A percentile compares a stretch with the other conserved stretches of the same genome.
Evolutionary conservation across 2,329 filamentous ascomycete genomes (phyloP).

Genomic region (Penicillium polonicum): DNA sequence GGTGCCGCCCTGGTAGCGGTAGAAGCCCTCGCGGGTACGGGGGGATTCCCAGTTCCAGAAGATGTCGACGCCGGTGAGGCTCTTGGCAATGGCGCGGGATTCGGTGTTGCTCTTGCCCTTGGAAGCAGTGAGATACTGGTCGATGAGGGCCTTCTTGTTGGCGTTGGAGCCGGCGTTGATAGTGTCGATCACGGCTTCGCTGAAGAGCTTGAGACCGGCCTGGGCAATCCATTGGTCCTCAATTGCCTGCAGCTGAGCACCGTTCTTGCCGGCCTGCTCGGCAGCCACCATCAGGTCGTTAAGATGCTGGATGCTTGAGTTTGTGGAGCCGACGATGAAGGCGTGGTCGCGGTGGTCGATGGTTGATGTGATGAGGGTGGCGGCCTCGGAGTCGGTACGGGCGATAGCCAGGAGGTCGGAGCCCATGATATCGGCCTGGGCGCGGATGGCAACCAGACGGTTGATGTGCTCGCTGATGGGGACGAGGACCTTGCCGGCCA

Average conservation of each 20-base stretch:
- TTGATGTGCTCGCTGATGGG: conserved; percentile 98
- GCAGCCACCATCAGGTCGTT: conserved; percentile 88
- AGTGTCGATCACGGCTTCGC: conserved; percentile 80
- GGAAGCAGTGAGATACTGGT: conserved; percentile 64
- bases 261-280: conserved; percentile 76
- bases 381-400: conserved; percentile 94
- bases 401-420: conserved; percentile 86
- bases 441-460: conserved; percentile 90
- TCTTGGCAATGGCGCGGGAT: conserved; percentile 74
- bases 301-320: conserved; percentile 77
- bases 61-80: conserved; percentile 74
- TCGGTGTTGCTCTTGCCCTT: conserved; percentile 86
- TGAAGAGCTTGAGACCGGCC: conserved; percentile 82
- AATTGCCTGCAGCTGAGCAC: conserved; percentile 79
- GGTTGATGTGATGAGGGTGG: conserved; percentile 92
- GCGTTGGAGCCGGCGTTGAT: conserved; percentile 66
- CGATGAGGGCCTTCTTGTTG: conserved; percentile 67
- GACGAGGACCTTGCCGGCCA: conserved; percentile 97
- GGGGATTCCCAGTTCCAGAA: conserved; percentile 96
- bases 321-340: conserved; percentile 89
- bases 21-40: conserved; percentile 91
- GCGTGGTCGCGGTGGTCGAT: conserved; percentile 94
- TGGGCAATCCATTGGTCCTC: conserved; percentile 84
- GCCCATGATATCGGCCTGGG: conserved; percentile 98
- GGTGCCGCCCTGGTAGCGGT: conserved; percentile 86